These are phyloP conservation scores for Lichtheimia ornata DNA, from an alignment of 371 early-diverging fungal species.

Conservation along the genomic window DNA sequence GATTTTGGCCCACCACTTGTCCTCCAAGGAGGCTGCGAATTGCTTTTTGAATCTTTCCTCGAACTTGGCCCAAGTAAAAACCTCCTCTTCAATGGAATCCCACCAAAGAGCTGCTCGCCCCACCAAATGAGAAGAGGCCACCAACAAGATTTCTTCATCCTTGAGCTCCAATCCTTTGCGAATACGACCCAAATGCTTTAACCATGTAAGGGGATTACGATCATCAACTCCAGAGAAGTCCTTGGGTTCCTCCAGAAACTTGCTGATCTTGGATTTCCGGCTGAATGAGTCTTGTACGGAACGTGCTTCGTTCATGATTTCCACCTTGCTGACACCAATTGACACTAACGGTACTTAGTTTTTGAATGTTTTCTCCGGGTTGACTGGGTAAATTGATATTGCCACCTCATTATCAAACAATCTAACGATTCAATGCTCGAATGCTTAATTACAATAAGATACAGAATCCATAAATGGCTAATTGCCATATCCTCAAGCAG, in stretches of 20 bases:
- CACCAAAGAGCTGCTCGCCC: constrained; percentile 6
- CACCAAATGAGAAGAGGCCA: constrained; percentile 5
- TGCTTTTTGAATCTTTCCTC: neutral
- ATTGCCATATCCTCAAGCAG: no score
- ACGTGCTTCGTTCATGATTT: neutral
- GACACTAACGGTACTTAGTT: no score
- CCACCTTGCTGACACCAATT: no score
- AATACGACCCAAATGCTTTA: neutral
- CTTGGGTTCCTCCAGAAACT: neutral
- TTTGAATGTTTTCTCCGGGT: no score
- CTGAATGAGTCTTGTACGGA: neutral
- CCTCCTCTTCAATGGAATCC: neutral
- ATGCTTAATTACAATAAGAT: no score
- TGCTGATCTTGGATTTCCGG: neutral
- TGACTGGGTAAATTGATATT: no score
- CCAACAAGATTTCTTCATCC: neutral
- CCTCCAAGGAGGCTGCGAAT: neutral
- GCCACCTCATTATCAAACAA: no score
- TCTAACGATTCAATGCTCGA: no score
- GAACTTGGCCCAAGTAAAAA: neutral
- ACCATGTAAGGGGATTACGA: constrained; percentile 5
- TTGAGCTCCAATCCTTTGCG: neutral
- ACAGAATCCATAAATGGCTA: no score
- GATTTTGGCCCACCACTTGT: constrained; percentile 3
- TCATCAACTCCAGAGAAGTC: neutral